phyloP scores from a whole-genome alignment of 352 stramenopile genomes.

The Pythium pyrilobum region DNA sequence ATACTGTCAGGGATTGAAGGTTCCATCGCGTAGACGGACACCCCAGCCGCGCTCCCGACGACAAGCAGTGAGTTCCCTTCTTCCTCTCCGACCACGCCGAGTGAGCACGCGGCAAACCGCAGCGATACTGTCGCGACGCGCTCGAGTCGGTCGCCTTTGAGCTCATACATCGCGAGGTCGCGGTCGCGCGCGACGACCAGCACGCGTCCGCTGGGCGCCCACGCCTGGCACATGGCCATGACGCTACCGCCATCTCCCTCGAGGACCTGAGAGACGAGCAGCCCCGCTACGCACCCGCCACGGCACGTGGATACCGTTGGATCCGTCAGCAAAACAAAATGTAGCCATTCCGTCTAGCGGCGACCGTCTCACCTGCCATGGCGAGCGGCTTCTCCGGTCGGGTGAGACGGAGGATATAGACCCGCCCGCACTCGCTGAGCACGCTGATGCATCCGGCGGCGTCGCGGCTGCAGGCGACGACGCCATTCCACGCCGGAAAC shows the following conservation, averaged over 20 bases:
- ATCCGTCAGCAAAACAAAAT: no score
- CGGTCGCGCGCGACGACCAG: constrained; percentile 30
- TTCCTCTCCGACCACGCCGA: constrained; percentile 24
- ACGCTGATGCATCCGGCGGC: constrained; percentile 30
- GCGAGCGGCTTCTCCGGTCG: neutral
- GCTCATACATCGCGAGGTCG: constrained; percentile 29
- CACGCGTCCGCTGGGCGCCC: constrained; percentile 25
- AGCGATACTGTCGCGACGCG: constrained; percentile 13
- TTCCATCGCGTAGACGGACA: constrained; percentile 1
- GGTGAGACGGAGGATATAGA: constrained; percentile 37
- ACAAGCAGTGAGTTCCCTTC: neutral
- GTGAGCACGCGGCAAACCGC: constrained; percentile 27
- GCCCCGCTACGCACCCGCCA: neutral
- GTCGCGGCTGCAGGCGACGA: constrained; percentile 16
- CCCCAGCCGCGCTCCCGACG: neutral
- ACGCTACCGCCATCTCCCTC: constrained; percentile 6
- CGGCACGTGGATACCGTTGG: no score
- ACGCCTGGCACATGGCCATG: constrained; percentile 51
- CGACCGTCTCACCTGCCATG: constrained; percentile 1
- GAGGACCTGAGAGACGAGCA: constrained; percentile 34
- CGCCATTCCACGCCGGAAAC: constrained; percentile 59
- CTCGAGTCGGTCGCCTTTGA: constrained; percentile 6
- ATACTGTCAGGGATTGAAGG: neutral
- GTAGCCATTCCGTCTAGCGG: constrained; percentile 5
- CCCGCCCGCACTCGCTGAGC: constrained; percentile 40